Base-by-base conservation (phyloP, 768 basidiomycete genomes). In the Kwoniella heveanensis region DNA sequence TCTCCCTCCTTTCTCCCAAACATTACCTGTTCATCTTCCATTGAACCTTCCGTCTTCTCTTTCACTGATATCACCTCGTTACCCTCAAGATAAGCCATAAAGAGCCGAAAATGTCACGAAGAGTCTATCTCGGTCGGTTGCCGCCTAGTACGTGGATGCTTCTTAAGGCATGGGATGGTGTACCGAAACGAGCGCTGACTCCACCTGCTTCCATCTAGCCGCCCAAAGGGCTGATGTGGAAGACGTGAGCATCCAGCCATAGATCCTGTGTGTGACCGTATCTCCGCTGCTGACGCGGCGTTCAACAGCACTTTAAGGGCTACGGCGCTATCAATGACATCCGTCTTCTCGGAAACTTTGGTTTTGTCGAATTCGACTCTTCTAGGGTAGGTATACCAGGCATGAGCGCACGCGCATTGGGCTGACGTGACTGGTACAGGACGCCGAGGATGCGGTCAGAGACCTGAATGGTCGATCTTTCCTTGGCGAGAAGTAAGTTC, bases 331-430 rank as follows among this genome's bases (percentile, higher is more conserved):
- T 94, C 68, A 83, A 89, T 71, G 93, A 95, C 82, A 90, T 91
- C 81, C 88, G 91, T 72, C 90, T 95, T 80, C 93, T 95, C 92
- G 93, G 91, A 46, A 91, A 91, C 12, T 99, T 96, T 74, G 96
- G 93, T 60, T 99, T 99, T 79, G 87, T 97, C 70, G 95, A 98
- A 80, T 98, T 96, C 75, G 95, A 95, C 79, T 90, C 83, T 72
- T 80, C 88, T 21, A 88, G 89, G 82, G 92, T 86, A 77, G 57
- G 80, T 65, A n/a, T n/a, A 7, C 32, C 7, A 36, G 13, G 32
- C 32, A 36, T n/a, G n/a, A n/a, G n/a, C n/a, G 32, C 32, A 6
- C 7, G 6, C 39, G 39, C 10, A 19, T 17, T 44, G 3, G 39
- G 51, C 44, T 58, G 54, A 60, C 30, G 27, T 37, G 22, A 32